These are phyloP conservation scores for Curvularia eragrostidis DNA, from an alignment of 2,329 filamentous ascomycete genomes.

Conservation along the genomic window DNA sequence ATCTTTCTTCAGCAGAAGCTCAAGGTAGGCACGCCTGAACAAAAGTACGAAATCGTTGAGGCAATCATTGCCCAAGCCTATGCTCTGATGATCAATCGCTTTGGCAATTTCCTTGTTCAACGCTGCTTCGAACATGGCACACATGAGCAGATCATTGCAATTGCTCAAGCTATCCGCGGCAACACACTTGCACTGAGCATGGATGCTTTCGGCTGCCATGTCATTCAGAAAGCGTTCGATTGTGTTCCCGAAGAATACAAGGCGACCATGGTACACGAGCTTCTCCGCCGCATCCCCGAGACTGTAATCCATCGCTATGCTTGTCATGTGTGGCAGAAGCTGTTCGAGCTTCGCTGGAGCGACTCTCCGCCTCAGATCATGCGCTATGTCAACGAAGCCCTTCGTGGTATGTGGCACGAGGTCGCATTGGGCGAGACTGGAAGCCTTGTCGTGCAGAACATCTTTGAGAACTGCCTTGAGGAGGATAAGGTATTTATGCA, in stretches of 20 bases:
- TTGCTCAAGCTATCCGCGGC: slow-evolving; percentile 91
- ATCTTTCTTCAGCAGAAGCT: slow-evolving; percentile 99
- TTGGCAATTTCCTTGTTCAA: slow-evolving; percentile 97
- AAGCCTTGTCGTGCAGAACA: slow-evolving; percentile 97
- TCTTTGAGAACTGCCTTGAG: slow-evolving; percentile 98
- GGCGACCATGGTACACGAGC: slow-evolving; percentile 97
- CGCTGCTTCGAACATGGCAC: slow-evolving; percentile 99
- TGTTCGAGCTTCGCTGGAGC: slow-evolving; percentile 96
- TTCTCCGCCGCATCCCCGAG: slow-evolving; percentile 92
- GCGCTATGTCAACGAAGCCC: slow-evolving; percentile 95
- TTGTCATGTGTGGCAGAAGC: slow-evolving; percentile 99
- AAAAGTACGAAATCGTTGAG: slow-evolving; percentile 97
- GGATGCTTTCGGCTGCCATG: slow-evolving; percentile 98
- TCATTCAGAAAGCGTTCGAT: slow-evolving; percentile 98
- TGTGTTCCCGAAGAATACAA: slow-evolving; percentile 98
- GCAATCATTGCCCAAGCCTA: slow-evolving; percentile 95
- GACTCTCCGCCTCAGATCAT: slow-evolving; percentile 96
- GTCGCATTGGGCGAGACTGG: slow-evolving; percentile 97
- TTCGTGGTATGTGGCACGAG: slow-evolving; percentile 98
- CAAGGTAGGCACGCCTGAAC: slow-evolving; percentile 91
- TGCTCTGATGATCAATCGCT: slow-evolving; percentile 95
- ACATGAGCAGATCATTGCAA: slow-evolving; percentile 88
- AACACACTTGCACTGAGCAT: slow-evolving; percentile 95
- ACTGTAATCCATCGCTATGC: slow-evolving; percentile 98
- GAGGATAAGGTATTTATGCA: slow-evolving; percentile 83